These are phyloP conservation scores for Trichoderma aggressivum DNA, from an alignment of 2,329 filamentous ascomycete species.

Conservation along the genomic window DNA sequence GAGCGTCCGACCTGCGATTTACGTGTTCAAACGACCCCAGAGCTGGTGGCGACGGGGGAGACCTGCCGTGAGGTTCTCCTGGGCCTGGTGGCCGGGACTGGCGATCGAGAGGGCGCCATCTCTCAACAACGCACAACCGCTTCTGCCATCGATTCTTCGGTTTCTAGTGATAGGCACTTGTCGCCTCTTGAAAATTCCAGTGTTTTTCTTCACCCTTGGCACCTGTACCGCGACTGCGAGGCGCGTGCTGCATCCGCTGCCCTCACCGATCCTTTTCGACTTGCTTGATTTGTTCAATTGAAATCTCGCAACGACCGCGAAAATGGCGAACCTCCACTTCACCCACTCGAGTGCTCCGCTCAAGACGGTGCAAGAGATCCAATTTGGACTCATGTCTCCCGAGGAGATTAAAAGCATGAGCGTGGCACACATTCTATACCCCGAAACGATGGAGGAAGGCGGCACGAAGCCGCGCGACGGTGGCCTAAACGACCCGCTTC, in stretches of 20 bases:
- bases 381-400: slow-evolving; percentile 95
- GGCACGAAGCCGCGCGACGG: slow-evolving; percentile 85
- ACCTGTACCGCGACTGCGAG: slow-evolving; percentile 21
- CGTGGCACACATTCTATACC: slow-evolving; percentile 91
- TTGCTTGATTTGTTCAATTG: neutral
- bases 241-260: slow-evolving; percentile 20
- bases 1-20: slow-evolving; percentile 38
- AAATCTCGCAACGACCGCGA: slow-evolving; percentile 38
- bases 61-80: slow-evolving; percentile 45
- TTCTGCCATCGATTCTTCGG: slow-evolving; percentile 33
- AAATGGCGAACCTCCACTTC: slow-evolving; percentile 90
- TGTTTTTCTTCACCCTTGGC: slow-evolving; percentile 15
- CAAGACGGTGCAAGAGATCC: slow-evolving; percentile 97
- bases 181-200: slow-evolving; percentile 27
- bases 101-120: slow-evolving; percentile 43
- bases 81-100: slow-evolving; percentile 46
- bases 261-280: slow-evolving; percentile 22
- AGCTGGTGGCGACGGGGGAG: slow-evolving; percentile 46
- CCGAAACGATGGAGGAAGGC: slow-evolving; percentile 99
- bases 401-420: slow-evolving; percentile 99
- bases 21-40: slow-evolving; percentile 36
- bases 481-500: slow-evolving; percentile 90
- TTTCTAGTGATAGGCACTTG: slow-evolving; percentile 25
- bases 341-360: slow-evolving; percentile 90
- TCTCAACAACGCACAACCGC: slow-evolving; percentile 31